Evolutionary conservation across 1,284 basidiomycete genomes (phyloP), one percentile per base, ranked within the genome.

Genomic region (Trametes sp.): DNA sequence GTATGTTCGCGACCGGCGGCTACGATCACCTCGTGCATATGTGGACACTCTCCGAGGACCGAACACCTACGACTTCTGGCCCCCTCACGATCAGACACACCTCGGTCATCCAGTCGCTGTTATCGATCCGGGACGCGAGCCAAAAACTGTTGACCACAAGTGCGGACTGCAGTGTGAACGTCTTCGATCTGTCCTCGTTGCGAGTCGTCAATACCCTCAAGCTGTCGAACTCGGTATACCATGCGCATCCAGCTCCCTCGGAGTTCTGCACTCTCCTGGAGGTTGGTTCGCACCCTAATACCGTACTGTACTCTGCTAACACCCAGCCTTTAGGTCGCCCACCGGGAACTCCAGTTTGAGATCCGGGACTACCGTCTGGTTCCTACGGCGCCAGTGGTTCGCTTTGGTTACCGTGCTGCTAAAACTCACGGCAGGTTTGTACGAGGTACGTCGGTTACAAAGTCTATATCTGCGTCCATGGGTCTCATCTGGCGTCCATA

Each of bases 311-410:
- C n/a, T n/a, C 35, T 21, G 19, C 36, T 63, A 52, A 42, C 4
- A 26, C 24, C 24, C 41, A 16, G 14, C 13, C 35, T 19, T 19
- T 57, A 84, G 84, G 76, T 85, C 51, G 78, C 78, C 14, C 82
- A 84, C 68, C 75, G 82, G 29, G 84, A 86, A 65, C 75, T 78
- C 31, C 84, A 86, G 64, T 84, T 82, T 60, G 84, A 86, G 65
- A 61, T 85, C 29, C 80, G 78, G 29, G 84, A 86, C 66, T 75
- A 78, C 63, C 76, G 84, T 14, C 54, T 73, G 44, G 75, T 78
- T 10, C 76, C 79, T 19, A 66, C 69, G 36, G 62, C 64, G 31
- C 72, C 79, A 4, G 77, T 77, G 16, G 75, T 77, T 56, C 73
- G 81, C 46, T 85, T 86, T 63, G 83, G 84, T 9, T 84, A 80